A percentile compares a stretch with the other conserved stretches of the same genome.
These are phyloP conservation scores for Colletotrichum higginsianum DNA, from an alignment of 2,329 filamentous ascomycete genomes.

Conservation along the genomic window DNA sequence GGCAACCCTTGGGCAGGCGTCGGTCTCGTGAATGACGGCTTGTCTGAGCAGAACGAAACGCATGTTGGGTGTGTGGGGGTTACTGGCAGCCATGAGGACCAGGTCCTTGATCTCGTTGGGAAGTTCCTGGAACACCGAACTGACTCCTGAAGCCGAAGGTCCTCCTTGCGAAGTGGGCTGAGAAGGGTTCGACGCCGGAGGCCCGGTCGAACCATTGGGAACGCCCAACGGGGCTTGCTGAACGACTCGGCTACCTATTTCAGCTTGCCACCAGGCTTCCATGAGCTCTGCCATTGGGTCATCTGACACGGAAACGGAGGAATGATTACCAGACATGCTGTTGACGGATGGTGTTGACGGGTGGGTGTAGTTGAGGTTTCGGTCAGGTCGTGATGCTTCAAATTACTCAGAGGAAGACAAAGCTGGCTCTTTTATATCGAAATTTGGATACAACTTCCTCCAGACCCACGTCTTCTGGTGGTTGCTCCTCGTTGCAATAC, in stretches of 20 bases:
- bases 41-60: constrained; percentile 28
- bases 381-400: not conserved
- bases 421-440: not conserved
- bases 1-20: not conserved
- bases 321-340: not conserved
- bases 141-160: no score
- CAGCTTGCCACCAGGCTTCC: not conserved
- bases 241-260: not conserved
- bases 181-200: no score
- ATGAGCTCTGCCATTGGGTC: not conserved
- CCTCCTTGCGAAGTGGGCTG: not conserved
- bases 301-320: not conserved
- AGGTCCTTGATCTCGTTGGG: not conserved
- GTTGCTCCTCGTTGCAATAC: no score
- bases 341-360: not conserved
- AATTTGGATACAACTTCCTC: rapidly evolving
- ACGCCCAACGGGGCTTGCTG: no score
- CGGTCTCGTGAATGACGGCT: not conserved
- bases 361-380: not conserved
- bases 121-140: not conserved
- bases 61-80: not conserved
- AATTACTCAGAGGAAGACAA: not conserved
- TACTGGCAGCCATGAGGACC: not conserved
- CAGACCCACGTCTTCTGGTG: not conserved
- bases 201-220: no score